These are phyloP conservation scores for Aspergillus nanangensis DNA, from an alignment of 495 filamentous ascomycete genomes.

Conservation along the genomic window DNA sequence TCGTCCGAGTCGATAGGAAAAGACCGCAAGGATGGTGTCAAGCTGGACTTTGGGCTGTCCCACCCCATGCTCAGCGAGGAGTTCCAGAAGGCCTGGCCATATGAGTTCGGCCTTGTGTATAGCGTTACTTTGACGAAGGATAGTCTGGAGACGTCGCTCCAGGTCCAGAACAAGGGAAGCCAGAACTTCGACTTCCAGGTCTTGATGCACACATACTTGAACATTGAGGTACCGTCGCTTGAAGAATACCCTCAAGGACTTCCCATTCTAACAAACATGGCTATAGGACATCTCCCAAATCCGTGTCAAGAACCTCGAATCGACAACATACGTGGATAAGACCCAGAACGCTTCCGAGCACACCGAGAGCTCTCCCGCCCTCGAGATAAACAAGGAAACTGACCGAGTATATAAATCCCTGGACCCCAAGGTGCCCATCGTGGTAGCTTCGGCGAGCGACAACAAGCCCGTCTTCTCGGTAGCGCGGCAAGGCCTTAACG, in stretches of 20 bases:
- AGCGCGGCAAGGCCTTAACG: conserved; percentile 71
- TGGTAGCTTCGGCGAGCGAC: conserved; percentile 52
- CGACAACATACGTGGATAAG: conserved; percentile 77
- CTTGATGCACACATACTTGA: conserved; percentile 87
- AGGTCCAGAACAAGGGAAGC: conserved; percentile 75
- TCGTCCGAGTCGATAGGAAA: conserved; percentile 61
- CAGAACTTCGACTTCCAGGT: conserved; percentile 86
- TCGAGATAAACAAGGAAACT: conserved; percentile 67
- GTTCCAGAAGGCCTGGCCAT: conserved; percentile 66
- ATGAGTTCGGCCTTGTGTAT: conserved; percentile 86
- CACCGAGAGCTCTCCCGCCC: conserved; percentile 46
- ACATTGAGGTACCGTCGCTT: conserved; percentile 63
- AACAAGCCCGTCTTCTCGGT: conserved; percentile 64
- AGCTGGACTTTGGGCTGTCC: conserved; percentile 91
- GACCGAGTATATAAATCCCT: conserved; percentile 76
- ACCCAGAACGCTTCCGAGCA: conserved; percentile 54
- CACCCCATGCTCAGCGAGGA: conserved; percentile 61
- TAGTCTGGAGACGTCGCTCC: conserved; percentile 73
- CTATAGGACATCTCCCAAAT: conserved; percentile 68
- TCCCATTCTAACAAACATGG: no score
- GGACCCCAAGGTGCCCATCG: conserved; percentile 49
- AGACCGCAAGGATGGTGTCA: conserved; percentile 55
- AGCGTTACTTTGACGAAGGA: conserved; percentile 76
- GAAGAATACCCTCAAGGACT: no score
- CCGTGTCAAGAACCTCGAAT: conserved; percentile 66